Conservation (phyloP, 1,284 basidiomycete species). For the Vanrija sp. region DNA sequence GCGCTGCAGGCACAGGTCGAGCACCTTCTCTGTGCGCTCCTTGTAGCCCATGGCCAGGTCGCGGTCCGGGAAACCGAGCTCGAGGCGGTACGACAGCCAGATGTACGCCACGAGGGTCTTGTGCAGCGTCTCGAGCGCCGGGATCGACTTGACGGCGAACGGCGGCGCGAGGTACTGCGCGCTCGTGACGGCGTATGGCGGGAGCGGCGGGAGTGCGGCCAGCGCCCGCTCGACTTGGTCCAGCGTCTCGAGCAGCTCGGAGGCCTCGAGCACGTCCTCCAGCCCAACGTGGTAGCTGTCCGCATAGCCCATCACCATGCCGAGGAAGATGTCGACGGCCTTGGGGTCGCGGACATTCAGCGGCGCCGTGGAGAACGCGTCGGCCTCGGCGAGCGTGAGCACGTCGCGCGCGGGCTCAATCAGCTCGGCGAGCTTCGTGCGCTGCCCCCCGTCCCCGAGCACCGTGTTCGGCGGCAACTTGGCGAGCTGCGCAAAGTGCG, state of each 20-base stretch:
- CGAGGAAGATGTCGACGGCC: conserved; percentile 44
- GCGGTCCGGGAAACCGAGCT: conserved; percentile 65
- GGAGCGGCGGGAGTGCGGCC: conserved; percentile 29
- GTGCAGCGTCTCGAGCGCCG: conserved; percentile 73
- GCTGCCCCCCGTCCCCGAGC: conserved; percentile 46
- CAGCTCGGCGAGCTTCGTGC: conserved; percentile 49
- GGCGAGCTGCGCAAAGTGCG: conserved; percentile 47
- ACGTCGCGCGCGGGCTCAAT: conserved; percentile 51
- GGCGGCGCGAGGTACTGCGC: conserved; percentile 18
- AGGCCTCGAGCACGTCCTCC: conserved; percentile 39
- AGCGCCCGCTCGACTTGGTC: conserved; percentile 51
- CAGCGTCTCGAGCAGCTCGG: conserved; percentile 53
- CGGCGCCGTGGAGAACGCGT: conserved; percentile 52
- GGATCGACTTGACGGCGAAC: conserved; percentile 36
- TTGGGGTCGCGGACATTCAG: conserved; percentile 52
- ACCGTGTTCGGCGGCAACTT: conserved; percentile 55
- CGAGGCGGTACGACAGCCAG: conserved; percentile 79
- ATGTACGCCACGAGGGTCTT: conserved; percentile 76
- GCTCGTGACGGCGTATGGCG: conserved; percentile 17
- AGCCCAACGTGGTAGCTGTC: conserved; percentile 46
- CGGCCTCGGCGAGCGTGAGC: conserved; percentile 56
- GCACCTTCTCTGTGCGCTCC: conserved; percentile 61
- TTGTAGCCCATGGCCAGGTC: conserved; percentile 59
- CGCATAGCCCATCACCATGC: conserved; percentile 48
- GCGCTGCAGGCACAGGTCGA: conserved; percentile 55